Percentiles rank a stretch among this genome's conserved stretches.
Conservation (phyloP, 441 rosid species). For the Kokia cookei region DNA sequence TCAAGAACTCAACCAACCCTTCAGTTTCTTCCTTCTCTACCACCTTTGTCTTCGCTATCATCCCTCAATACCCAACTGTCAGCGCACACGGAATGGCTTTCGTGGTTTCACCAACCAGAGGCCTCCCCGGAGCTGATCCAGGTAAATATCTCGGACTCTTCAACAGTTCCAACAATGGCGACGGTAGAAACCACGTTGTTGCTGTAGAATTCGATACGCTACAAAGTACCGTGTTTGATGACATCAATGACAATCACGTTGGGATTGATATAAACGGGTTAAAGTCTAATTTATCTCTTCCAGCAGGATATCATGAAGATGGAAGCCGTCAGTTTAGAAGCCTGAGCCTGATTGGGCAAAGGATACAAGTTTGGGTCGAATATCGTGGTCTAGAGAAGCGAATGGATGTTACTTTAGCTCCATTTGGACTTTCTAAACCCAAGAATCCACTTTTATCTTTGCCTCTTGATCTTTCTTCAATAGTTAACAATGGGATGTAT, state of each 20-base stretch:
- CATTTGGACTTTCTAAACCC: conserved; percentile 22
- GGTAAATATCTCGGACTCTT: conserved; percentile 44
- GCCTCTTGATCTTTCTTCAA: conserved; percentile 17
- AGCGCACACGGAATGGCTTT: conserved; percentile 54
- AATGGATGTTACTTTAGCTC: conserved; percentile 28
- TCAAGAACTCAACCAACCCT: conserved; percentile 28
- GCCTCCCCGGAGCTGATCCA: conserved; percentile 30
- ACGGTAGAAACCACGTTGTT: conserved; percentile 23
- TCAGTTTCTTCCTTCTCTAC: conserved; percentile 40
- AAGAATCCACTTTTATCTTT: conserved; percentile 27
- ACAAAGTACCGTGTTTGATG: conserved; percentile 18
- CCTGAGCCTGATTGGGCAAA: not conserved
- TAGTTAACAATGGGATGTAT: conserved; percentile 15
- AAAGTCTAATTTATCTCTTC: conserved; percentile 11
- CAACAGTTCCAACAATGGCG: conserved; percentile 27
- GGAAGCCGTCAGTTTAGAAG: conserved; percentile 5
- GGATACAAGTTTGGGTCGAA: conserved; percentile 13
- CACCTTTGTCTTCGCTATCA: conserved; percentile 45
- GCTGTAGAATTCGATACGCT: conserved; percentile 43
- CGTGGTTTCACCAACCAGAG: conserved; percentile 42
- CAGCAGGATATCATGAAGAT: conserved; percentile 23
- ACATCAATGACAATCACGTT: conserved; percentile 32
- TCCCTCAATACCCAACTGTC: conserved; percentile 15
- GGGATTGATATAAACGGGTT: conserved; percentile 29
- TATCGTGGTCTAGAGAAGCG: conserved; percentile 14